Conservation (phyloP, 176 grass and related monocot genomes). For the Echinochloa phyllopogon region DNA sequence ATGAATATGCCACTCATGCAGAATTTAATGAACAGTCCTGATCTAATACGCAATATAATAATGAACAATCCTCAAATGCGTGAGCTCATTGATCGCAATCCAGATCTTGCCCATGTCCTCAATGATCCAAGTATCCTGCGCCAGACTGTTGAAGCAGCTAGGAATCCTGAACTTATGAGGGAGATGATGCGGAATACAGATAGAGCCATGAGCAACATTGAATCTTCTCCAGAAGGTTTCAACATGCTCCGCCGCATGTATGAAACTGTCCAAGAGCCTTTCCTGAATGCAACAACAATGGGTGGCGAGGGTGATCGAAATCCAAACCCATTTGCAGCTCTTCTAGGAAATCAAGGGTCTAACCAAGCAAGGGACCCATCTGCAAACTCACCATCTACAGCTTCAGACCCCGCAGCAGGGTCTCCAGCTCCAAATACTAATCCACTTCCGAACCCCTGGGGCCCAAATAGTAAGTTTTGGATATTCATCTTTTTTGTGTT, state of each 20-base stretch:
- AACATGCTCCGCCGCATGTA: constrained; percentile 99
- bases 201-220: constrained; percentile 98
- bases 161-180: constrained; percentile 98
- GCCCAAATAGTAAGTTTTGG: constrained; percentile 65
- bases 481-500: background rate
- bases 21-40: constrained; percentile 88
- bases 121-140: constrained; percentile 91
- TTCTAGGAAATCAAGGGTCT: constrained; percentile 75
- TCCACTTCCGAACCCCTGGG: constrained; percentile 97
- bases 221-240: constrained; percentile 96
- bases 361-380: constrained; percentile 54
- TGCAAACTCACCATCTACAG: constrained; percentile 50
- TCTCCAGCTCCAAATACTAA: constrained; percentile 88
- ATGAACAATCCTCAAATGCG: constrained; percentile 99
- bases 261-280: constrained; percentile 98
- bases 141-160: constrained; percentile 91
- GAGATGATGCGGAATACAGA: constrained; percentile 99
- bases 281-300: constrained; percentile 95
- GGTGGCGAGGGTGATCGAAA: constrained; percentile 65
- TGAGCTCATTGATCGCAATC: constrained; percentile 92
- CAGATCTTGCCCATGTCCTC: constrained; percentile 95
- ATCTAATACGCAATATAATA: constrained; percentile 86
- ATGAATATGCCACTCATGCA: constrained; percentile 96
- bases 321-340: constrained; percentile 84
- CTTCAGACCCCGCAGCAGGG: constrained; percentile 61